Base-by-base conservation (phyloP, 73 alveolate genomes). In the Blepharisma japonicum region DNA sequence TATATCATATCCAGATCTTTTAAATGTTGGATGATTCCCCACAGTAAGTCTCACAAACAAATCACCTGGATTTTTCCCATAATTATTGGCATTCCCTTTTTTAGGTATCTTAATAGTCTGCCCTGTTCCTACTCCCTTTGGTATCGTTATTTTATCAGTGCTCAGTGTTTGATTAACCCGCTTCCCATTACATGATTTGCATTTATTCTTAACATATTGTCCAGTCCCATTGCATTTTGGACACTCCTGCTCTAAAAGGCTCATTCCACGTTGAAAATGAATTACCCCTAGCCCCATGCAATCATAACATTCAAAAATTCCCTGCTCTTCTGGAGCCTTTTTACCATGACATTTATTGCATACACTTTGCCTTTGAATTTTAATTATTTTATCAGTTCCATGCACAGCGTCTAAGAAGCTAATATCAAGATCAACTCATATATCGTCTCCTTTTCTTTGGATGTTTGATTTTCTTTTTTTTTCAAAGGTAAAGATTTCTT, bases 81-180 rank as follows among this genome's bases (percentile, higher is more conserved):
- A 51, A 21, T 81, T 83, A 7, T 86, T 55, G 56, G 32, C 32
- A 77, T 90, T 82, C 6, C 98, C 98, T 83, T 87, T 92, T 68
- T 88, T 89, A 23, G 93, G 56, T 55, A 92, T 42, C 72, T 92
- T 87, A 66, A 92, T 67, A 56, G 81, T 92, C 8, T 79, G 71
- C 8, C 94, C 98, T 71, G 82, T 78, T 32, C 81, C 87, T 0
- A 92, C 91, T 55, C 98, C 98, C 67, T 86, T 86, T 6, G 98
- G 98, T 25, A 92, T 84, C 47, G 81, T 80, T 25, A 92, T 71
- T n/a, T 55, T 47, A 72, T 92, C 98, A 46, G 74, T 56, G 5
- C 79, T 90, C 20, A 66, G 45, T 6, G 53, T 47, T n/a, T 77
- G 55, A 9, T 45, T 74, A 6, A 77, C 80, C 56, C 96, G 95